Conservation (phyloP, 2,329 filamentous ascomycete species). For the Xylariaceae sp. region DNA sequence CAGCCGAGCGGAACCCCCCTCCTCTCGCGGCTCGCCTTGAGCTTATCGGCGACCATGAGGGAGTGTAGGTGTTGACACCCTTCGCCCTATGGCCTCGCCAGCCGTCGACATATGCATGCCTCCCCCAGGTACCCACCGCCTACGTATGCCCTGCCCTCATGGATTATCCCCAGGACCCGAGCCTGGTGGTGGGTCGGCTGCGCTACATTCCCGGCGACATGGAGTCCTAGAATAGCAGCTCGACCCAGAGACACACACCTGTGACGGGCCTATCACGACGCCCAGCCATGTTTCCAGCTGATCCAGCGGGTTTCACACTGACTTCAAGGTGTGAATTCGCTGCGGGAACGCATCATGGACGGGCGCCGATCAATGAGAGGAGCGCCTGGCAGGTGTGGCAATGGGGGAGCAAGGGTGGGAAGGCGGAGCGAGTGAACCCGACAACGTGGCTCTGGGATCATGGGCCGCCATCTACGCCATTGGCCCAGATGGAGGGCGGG, state of each 20-base stretch:
- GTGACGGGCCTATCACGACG: background rate
- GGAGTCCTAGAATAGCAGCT: background rate
- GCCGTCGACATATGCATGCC: background rate
- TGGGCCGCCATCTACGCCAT: constrained; percentile 1
- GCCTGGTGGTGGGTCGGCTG: background rate
- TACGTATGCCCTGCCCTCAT: constrained; percentile 1
- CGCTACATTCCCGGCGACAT: background rate
- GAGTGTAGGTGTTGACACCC: background rate
- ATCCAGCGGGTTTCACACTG: too few species aligned
- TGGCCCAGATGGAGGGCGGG: constrained; percentile 1
- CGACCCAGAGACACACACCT: background rate
- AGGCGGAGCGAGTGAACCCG: constrained; percentile 10
- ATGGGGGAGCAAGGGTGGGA: constrained; percentile 9
- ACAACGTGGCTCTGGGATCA: constrained; percentile 20
- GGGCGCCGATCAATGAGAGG: background rate
- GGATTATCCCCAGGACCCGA: constrained; percentile 2
- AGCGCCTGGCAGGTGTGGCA: too few species aligned
- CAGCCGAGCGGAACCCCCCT: background rate
- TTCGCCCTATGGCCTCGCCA: background rate
- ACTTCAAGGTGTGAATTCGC: background rate
- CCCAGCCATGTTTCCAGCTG: background rate
- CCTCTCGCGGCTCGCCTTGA: background rate
- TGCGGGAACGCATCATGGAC: background rate
- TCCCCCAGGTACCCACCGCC: background rate
- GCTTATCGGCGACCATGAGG: constrained; percentile 1